Percentiles rank a stretch among this genome's conserved stretches.
Conservation (phyloP, 2,329 filamentous ascomycete genomes). For the Fusarium nisikadoi region DNA sequence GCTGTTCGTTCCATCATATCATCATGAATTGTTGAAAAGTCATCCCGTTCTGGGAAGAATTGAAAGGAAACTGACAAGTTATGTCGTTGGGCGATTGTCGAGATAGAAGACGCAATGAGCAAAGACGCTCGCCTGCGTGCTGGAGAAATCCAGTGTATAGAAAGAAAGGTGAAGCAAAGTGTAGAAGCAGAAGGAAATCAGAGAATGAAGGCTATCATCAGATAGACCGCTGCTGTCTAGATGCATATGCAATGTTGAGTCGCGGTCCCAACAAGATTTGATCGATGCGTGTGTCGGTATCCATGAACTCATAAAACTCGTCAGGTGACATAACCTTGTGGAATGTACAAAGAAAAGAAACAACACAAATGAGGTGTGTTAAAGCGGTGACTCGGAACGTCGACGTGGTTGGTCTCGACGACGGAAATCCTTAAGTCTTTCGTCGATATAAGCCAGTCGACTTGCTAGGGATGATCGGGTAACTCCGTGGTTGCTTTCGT, state of each 20-base stretch:
- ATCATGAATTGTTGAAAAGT: conserved; percentile 42
- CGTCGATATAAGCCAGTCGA: conserved; percentile 67
- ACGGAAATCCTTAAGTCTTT: conserved; percentile 66
- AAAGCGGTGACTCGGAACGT: conserved; percentile 63
- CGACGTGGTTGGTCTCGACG: conserved; percentile 54
- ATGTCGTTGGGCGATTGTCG: conserved; percentile 10
- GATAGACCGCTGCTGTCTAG: conserved; percentile 40
- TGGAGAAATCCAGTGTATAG: conserved; percentile 21
- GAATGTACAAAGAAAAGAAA: conserved; percentile 38
- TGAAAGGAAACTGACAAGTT: conserved; percentile 22
- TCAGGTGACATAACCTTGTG: conserved; percentile 35
- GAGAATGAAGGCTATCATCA: conserved; percentile 31
- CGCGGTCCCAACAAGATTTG: conserved; percentile 29
- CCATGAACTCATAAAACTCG: conserved; percentile 42
- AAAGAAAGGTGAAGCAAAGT: conserved; percentile 23
- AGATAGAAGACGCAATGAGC: conserved; percentile 13
- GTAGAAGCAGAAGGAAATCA: conserved; percentile 6
- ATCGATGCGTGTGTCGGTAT: conserved; percentile 30
- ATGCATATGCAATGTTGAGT: conserved; percentile 41
- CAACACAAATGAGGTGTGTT: conserved; percentile 37
- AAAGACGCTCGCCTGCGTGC: conserved; percentile 7
- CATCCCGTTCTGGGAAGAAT: conserved; percentile 19
- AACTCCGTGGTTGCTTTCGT: conserved; percentile 49
- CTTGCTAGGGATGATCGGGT: conserved; percentile 59
- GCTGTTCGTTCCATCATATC: conserved; percentile 46